These are phyloP conservation scores for Aureobasidium sp. DNA, from an alignment of 2,329 filamentous ascomycete species.

Conservation along the genomic window DNA sequence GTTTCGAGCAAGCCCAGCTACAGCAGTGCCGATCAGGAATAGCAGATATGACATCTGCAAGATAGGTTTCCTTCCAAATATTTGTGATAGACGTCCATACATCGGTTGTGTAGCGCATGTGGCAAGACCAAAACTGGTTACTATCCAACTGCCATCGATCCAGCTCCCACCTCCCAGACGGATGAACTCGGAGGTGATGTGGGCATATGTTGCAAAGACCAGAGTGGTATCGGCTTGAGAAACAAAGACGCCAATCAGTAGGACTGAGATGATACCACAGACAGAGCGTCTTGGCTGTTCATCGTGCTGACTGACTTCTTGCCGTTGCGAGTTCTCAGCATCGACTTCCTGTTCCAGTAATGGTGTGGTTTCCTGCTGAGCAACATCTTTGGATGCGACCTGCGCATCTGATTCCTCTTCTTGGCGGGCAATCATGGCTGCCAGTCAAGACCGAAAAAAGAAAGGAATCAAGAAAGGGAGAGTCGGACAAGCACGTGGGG, in stretches of 20 bases:
- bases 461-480: neutral
- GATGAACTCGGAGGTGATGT: constrained; percentile 42
- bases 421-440: neutral
- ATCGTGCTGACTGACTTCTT: neutral
- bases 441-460: neutral
- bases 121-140: constrained; percentile 39
- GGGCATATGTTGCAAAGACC: constrained; percentile 58
- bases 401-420: neutral
- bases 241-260: constrained; percentile 53
- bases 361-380: neutral
- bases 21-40: constrained; percentile 36
- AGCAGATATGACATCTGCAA: constrained; percentile 35
- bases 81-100: constrained; percentile 41
- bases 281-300: constrained; percentile 7
- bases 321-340: neutral
- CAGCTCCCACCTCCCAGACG: constrained; percentile 36
- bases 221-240: constrained; percentile 58
- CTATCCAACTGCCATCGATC: constrained; percentile 25
- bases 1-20: constrained; percentile 32
- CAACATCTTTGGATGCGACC: neutral
- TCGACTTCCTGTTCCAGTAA: neutral
- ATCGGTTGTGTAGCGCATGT: constrained; percentile 36
- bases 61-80: constrained; percentile 38
- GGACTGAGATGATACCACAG: constrained; percentile 23
- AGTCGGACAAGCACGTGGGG: neutral